Conservation (phyloP, 2,329 filamentous ascomycete genomes). For the Zymoseptoria pseudotritici region DNA sequence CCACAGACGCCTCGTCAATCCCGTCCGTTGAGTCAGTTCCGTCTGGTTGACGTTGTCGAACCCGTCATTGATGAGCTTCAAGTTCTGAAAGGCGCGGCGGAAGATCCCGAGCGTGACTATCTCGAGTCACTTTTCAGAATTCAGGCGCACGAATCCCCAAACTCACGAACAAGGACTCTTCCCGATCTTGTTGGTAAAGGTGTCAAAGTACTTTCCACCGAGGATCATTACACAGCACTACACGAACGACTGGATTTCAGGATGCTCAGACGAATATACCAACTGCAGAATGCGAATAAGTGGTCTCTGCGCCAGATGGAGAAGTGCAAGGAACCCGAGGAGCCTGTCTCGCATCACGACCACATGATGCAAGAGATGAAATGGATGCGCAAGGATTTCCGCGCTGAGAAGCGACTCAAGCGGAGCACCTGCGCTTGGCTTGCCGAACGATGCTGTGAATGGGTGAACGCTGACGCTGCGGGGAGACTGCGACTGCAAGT, state of each 20-base stretch:
- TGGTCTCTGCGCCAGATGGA: conserved; percentile 90
- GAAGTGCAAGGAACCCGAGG: conserved; percentile 70
- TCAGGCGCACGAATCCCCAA: conserved; percentile 50
- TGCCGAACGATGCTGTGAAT: conserved; percentile 77
- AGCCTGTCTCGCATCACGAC: conserved; percentile 75
- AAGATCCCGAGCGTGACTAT: conserved; percentile 49
- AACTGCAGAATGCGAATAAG: conserved; percentile 81
- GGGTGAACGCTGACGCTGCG: conserved; percentile 58
- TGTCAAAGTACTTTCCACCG: conserved; percentile 82
- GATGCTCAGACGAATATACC: conserved; percentile 78
- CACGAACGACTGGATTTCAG: conserved; percentile 83
- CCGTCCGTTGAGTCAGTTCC: conserved; percentile 5
- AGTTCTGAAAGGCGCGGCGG: conserved; percentile 39
- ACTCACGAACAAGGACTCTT: conserved; percentile 44
- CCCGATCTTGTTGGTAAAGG: conserved; percentile 71
- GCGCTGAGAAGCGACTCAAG: conserved; percentile 93
- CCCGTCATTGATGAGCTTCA: conserved; percentile 24
- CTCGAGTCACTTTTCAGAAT: conserved; percentile 54
- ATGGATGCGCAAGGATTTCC: conserved; percentile 96
- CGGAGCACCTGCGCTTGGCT: conserved; percentile 69
- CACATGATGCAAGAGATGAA: conserved; percentile 83
- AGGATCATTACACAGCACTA: conserved; percentile 74
- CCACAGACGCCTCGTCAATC: conserved; percentile 5
- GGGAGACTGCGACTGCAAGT: conserved; percentile 64
- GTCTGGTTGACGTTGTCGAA: conserved; percentile 2